Evolutionary conservation across 1,284 basidiomycete species (phyloP).

Genomic region (Naganishia sp.): DNA sequence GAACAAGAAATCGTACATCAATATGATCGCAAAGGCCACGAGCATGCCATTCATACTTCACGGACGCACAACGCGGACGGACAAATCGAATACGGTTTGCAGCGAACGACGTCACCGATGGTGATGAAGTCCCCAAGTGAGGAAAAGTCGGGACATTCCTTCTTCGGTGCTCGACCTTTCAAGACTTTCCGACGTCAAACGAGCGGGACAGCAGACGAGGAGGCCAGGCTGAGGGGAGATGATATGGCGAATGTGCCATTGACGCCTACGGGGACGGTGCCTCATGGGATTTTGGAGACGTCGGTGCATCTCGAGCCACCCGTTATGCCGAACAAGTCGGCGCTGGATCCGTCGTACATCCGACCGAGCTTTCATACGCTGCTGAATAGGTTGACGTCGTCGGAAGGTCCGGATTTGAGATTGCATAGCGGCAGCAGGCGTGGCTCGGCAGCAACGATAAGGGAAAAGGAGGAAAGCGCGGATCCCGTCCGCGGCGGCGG

Average conservation of each 20-base stretch:
- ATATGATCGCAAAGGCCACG: conserved; percentile 43
- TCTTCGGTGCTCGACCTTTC: conserved; percentile 24
- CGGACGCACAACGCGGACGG: conserved; percentile 35
- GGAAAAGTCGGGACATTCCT: conserved; percentile 19
- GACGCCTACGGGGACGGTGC: conserved; percentile 3
- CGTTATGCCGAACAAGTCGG: neutral
- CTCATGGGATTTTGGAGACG: conserved; percentile 15
- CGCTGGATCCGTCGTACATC: conserved; percentile 11
- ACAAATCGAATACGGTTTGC: conserved; percentile 16
- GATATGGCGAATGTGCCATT: conserved; percentile 10
- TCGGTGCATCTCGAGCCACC: neutral
- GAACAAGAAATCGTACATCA: conserved; percentile 51
- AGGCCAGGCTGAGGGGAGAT: neutral
- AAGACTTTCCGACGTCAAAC: conserved; percentile 25
- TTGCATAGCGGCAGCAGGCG: conserved; percentile 36
- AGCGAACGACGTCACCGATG: conserved; percentile 8
- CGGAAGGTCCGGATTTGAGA: conserved; percentile 35
- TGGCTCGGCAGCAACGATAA: conserved; percentile 31
- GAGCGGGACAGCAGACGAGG: conserved; percentile 4
- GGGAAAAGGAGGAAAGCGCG: neutral
- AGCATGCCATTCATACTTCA: conserved; percentile 39
- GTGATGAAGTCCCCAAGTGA: conserved; percentile 13
- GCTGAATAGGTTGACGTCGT: conserved; percentile 22
- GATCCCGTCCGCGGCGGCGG: conserved; percentile 38
- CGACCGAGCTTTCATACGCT: conserved; percentile 29